Evolutionary conservation across 257 asterid species (phyloP), one percentile per base, ranked within the genome.

Genomic region (Ehretia macrophylla): DNA sequence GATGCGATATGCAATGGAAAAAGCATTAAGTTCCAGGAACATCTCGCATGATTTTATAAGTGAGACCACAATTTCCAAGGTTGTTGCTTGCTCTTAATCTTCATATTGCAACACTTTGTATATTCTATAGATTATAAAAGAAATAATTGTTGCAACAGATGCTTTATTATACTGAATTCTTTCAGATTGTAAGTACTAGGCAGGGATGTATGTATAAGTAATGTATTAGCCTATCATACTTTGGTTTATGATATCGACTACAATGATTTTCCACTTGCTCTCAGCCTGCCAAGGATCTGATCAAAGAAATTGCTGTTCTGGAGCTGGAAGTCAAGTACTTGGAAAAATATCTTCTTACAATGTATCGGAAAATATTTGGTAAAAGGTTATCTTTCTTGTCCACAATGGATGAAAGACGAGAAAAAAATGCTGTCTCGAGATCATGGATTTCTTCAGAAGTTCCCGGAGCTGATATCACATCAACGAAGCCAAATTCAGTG

Each of bases 241-340:
- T 27, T 27, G 6, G 6, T 27, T 27, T 27, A 27, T 6, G 35
- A 27, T 27, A 27, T 27, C 35, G 6, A 27, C 35, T 27, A 27
- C 6, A 27, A 27, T 27, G 35, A 27, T 27, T 27, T 27, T 27
- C 35, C 35, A 40, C 38, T 61, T 45, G 5, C 42, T 55, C 62
- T 55, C 86, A 88, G 99, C 86, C 84, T 45, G 89, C 81, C 49
- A 92, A 83, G 74, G 83, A 89, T 75, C 82, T 92, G 40, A 70
- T 92, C 17, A 79, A 69, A 64, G 99, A 92, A 67, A 83, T 92
- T 44, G 74, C 81, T 55, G 62, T 70, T 23, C 51, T 92, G 86
- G 99, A 92, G 79, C 47, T 78, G 66, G 91, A 92, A 75, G 82
- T 92, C 16, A 46, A 70, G 20, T 74, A 73, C 66, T 69, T 92